A percentile compares a stretch with the other conserved stretches of the same genome.
These are phyloP conservation scores for Volvox reticuliferus DNA, from an alignment of 139 green algal genomes.

Conservation along the genomic window DNA sequence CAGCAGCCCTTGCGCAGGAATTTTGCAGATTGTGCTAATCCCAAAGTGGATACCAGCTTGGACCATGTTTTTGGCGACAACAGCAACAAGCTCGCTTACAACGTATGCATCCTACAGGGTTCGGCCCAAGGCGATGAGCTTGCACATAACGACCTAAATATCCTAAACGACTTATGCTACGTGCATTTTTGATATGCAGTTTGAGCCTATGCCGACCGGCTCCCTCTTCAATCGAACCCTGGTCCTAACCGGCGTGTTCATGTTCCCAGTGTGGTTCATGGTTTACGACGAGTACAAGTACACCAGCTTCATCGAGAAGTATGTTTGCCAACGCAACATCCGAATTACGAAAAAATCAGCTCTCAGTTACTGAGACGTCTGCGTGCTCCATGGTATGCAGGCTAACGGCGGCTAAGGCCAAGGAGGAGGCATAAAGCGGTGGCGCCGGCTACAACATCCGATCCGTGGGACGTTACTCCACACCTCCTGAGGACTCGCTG, in stretches of 20 bases:
- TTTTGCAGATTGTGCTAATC: conserved; percentile 37
- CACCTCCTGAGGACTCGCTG: conserved; percentile 15
- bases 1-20: neutral
- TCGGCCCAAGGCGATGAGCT: too few species aligned
- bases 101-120: conserved; percentile 15
- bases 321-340: neutral
- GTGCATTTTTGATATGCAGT: conserved; percentile 11
- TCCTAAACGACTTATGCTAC: too few species aligned
- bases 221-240: conserved; percentile 21
- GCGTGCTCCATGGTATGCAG: neutral
- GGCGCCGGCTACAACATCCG: neutral
- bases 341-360: too few species aligned
- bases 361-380: neutral
- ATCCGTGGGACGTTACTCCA: neutral
- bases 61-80: conserved; percentile 51
- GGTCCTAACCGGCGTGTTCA: conserved; percentile 34
- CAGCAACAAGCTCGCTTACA: conserved; percentile 51
- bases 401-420: conserved; percentile 18
- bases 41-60: conserved; percentile 49
- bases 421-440: neutral
- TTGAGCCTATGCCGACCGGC: conserved; percentile 42
- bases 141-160: too few species aligned
- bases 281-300: conserved; percentile 44
- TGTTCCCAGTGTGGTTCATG: conserved; percentile 45
- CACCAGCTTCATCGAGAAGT: conserved; percentile 40